phyloP scores from a whole-genome alignment of 176 grass and related monocot species.

The Musa schizocarpa region DNA sequence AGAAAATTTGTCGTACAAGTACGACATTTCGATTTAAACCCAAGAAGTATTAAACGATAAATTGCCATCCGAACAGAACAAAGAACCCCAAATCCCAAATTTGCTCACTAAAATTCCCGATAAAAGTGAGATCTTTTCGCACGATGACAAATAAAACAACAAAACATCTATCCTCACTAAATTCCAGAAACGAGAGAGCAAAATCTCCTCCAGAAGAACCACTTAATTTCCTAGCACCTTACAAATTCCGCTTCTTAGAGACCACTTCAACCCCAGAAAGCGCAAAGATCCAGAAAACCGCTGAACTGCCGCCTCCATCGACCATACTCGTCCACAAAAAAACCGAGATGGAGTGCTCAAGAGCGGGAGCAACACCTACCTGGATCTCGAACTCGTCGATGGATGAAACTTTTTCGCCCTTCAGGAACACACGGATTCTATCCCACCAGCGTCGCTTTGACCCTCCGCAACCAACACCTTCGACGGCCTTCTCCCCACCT shows the following conservation, averaged over 20 bases:
- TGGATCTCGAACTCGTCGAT: not conserved
- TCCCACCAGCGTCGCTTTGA: conserved; percentile 14
- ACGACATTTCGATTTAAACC: not conserved
- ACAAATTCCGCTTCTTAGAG: not conserved
- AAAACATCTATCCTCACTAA: not conserved
- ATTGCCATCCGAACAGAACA: not conserved
- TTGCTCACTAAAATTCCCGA: not conserved
- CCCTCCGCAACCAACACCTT: conserved; percentile 13
- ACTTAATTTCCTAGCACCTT: no score
- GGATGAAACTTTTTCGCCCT: not conserved
- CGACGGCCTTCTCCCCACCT: not conserved
- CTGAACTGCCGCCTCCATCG: not conserved
- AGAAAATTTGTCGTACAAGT: no score
- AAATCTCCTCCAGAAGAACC: not conserved
- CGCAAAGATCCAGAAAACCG: not conserved
- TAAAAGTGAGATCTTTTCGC: not conserved
- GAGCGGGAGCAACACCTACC: conserved; percentile 2
- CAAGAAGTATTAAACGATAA: not conserved
- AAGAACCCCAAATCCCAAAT: not conserved
- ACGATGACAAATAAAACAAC: not conserved
- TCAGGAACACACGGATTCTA: not conserved
- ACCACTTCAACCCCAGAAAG: not conserved
- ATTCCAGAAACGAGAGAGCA: not conserved
- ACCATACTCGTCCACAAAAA: not conserved
- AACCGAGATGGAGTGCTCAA: not conserved